A percentile compares a stretch with the other conserved stretches of the same genome.
phyloP scores from a whole-genome alignment of 805 yeast species.

The Cephaloascus albidus region DNA sequence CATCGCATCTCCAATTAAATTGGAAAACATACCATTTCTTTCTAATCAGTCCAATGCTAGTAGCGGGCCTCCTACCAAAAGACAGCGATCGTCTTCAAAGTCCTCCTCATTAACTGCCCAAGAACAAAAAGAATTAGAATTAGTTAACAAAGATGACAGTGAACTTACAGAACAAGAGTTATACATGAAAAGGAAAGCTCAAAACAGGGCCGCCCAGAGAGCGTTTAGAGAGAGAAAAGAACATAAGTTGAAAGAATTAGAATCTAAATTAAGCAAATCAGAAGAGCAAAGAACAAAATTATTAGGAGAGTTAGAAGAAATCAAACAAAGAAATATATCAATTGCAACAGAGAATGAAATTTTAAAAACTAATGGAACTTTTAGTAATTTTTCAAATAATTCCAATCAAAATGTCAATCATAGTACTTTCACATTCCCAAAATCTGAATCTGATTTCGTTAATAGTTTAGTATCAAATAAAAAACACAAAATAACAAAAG shows the following conservation, averaged over 20 bases:
- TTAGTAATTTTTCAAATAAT: background rate
- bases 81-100: background rate
- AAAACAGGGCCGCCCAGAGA: conserved; percentile 96
- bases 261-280: conserved; percentile 59
- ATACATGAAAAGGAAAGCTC: conserved; percentile 78
- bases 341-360: conserved; percentile 56
- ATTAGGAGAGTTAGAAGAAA: conserved; percentile 35
- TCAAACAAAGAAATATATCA: conserved; percentile 45
- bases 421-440: conserved; percentile 22
- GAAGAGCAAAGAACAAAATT: conserved; percentile 45
- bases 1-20: background rate
- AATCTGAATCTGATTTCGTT: conserved; percentile 22
- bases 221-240: conserved; percentile 96
- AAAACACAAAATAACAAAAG: conserved; percentile 12
- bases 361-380: conserved; percentile 24
- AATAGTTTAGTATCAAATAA: conserved; percentile 16
- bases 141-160: background rate
- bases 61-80: background rate
- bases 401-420: background rate
- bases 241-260: conserved; percentile 74
- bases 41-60: background rate
- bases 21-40: background rate
- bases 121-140: background rate
- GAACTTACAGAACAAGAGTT: conserved; percentile 23
- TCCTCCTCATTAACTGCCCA: background rate